These are phyloP conservation scores for Amanita phalloides DNA, from an alignment of 768 basidiomycete species.

Conservation along the genomic window DNA sequence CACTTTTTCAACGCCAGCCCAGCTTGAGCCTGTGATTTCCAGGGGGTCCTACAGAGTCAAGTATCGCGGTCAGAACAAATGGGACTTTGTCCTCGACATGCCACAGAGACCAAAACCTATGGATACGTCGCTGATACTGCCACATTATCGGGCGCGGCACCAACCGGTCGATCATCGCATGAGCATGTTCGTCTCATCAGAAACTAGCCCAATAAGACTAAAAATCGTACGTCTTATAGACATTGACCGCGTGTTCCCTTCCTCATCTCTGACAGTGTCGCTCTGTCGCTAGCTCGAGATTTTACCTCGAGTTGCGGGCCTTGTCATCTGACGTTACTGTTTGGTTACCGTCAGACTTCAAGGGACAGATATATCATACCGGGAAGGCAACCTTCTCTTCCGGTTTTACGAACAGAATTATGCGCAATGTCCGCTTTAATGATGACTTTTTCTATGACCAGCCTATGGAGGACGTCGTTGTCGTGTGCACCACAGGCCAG, in stretches of 20 bases:
- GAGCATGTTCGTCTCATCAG: conserved; percentile 52
- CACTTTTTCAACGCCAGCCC: neutral
- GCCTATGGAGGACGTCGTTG: conserved; percentile 47
- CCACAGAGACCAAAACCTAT: conserved; percentile 31
- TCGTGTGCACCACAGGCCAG: conserved; percentile 47
- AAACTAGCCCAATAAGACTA: conserved; percentile 46
- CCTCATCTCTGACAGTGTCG: conserved; percentile 32
- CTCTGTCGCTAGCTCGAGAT: conserved; percentile 38
- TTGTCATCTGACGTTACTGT: conserved; percentile 61
- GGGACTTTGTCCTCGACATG: conserved; percentile 56
- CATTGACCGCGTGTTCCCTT: conserved; percentile 6
- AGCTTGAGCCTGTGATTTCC: neutral
- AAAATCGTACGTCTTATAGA: conserved; percentile 50
- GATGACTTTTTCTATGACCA: conserved; percentile 21
- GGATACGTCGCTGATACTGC: conserved; percentile 59
- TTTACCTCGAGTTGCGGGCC: conserved; percentile 56
- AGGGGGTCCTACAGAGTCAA: conserved; percentile 53
- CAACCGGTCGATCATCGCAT: conserved; percentile 67
- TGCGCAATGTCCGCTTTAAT: conserved; percentile 40
- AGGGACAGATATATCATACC: conserved; percentile 48
- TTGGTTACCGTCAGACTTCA: conserved; percentile 75
- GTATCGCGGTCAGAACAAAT: conserved; percentile 47
- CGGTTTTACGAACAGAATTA: conserved; percentile 63
- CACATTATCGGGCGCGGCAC: conserved; percentile 67
- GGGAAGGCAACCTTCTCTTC: conserved; percentile 51